phyloP scores from a whole-genome alignment of 768 basidiomycete species.

The Daedaleopsis nitida region DNA sequence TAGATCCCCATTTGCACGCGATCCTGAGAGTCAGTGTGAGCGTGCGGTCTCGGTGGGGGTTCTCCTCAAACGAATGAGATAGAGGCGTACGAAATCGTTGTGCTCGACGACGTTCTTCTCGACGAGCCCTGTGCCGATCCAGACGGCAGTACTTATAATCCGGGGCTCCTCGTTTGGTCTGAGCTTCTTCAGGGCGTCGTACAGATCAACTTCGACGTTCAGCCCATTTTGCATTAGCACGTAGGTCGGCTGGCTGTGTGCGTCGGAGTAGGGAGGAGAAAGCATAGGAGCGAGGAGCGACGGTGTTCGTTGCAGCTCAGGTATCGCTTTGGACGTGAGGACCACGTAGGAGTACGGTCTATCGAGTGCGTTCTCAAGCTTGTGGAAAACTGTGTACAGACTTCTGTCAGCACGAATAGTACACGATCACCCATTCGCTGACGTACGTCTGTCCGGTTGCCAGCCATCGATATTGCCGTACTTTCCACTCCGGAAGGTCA shows the following conservation, averaged over 20 bases:
- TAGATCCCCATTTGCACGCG: constrained; percentile 57
- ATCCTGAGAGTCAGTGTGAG: constrained; percentile 44
- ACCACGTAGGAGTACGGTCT: constrained; percentile 64
- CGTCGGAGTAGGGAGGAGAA: constrained; percentile 45
- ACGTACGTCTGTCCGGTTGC: constrained; percentile 65
- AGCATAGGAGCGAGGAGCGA: constrained; percentile 58
- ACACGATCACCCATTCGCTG: no score
- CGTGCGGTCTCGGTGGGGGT: no score
- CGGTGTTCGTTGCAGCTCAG: constrained; percentile 62
- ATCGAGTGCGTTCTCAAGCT: constrained; percentile 62
- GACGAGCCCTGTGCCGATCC: constrained; percentile 53
- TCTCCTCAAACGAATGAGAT: no score
- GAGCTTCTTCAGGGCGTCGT: constrained; percentile 49
- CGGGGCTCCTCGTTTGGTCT: constrained; percentile 43
- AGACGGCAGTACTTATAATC: constrained; percentile 57
- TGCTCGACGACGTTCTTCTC: constrained; percentile 53
- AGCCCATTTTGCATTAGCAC: constrained; percentile 74
- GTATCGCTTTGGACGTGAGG: constrained; percentile 70
- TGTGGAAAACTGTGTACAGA: constrained; percentile 51
- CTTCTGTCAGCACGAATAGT: not conserved
- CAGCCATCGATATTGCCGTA: constrained; percentile 60
- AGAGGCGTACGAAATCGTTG: constrained; percentile 47
- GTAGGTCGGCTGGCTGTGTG: constrained; percentile 55
- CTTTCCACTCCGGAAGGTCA: constrained; percentile 57
- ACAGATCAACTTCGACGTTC: constrained; percentile 67